Conservation (phyloP, 768 basidiomycete genomes). For the Pisolithus microcarpus region DNA sequence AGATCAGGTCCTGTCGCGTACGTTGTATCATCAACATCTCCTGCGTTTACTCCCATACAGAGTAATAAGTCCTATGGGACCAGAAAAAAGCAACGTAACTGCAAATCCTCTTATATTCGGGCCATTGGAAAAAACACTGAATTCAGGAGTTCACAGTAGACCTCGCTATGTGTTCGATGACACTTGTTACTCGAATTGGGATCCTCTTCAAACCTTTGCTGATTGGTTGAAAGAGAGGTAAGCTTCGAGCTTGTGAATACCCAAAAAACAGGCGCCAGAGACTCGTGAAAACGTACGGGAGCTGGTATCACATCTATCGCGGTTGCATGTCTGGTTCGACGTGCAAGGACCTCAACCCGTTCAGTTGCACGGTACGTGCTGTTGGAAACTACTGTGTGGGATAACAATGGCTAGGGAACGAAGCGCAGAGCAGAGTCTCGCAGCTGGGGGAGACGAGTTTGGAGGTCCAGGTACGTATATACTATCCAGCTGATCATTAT, state of each 20-base stretch:
- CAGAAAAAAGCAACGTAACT: background rate
- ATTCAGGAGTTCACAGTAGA: constrained; percentile 10
- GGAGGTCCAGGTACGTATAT: no score
- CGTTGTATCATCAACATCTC: no score
- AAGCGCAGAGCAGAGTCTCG: constrained; percentile 10
- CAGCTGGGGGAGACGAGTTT: constrained; percentile 13
- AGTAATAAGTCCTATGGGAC: constrained; percentile 8
- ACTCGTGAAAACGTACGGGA: no score
- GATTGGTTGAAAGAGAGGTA: constrained; percentile 1
- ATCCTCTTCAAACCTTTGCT: background rate
- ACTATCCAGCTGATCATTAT: no score
- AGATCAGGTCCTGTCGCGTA: no score
- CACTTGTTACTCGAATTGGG: no score
- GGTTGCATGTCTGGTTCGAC: constrained; percentile 26
- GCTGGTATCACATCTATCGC: constrained; percentile 22
- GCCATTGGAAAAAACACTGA: background rate
- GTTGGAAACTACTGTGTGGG: constrained; percentile 36
- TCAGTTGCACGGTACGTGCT: constrained; percentile 25
- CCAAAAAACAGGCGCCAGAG: no score
- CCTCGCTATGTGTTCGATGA: constrained; percentile 1
- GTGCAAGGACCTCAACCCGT: constrained; percentile 25
- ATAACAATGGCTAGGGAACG: constrained; percentile 23
- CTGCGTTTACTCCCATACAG: background rate
- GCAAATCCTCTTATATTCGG: background rate
- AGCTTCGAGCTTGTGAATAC: background rate